A percentile compares a stretch with the other conserved stretches of the same genome.
These are phyloP conservation scores for Golubevia pallescens DNA, from an alignment of 1,284 basidiomycete genomes.

Conservation along the genomic window DNA sequence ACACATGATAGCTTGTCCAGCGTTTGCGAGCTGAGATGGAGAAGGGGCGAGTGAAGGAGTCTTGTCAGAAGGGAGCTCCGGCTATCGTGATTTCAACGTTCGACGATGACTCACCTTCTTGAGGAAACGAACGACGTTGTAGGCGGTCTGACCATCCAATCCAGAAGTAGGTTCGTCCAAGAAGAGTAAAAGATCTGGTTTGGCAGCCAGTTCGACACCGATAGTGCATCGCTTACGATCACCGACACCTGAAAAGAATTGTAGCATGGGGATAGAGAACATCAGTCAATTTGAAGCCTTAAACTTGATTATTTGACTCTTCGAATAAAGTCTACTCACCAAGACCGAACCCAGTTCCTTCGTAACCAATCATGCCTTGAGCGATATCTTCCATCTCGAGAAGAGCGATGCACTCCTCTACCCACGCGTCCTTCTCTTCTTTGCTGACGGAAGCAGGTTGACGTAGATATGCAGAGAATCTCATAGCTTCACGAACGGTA, in stretches of 20 bases:
- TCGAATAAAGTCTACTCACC: too few species aligned
- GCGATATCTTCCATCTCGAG: conserved; percentile 47
- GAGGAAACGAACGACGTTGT: conserved; percentile 32
- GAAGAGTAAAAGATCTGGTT: conserved; percentile 32
- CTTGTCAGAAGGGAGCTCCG: too few species aligned
- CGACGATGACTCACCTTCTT: conserved; percentile 15
- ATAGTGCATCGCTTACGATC: conserved; percentile 6
- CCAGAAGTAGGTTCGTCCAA: conserved; percentile 39
- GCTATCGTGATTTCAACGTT: too few species aligned
- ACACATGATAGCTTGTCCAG: conserved; percentile 35
- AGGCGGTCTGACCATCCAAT: conserved; percentile 28
- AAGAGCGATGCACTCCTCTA: conserved; percentile 56
- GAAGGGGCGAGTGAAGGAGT: too few species aligned
- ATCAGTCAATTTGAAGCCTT: too few species aligned
- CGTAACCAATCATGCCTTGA: conserved; percentile 49
- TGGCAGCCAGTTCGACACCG: conserved; percentile 32
- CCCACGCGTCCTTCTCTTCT: conserved; percentile 51
- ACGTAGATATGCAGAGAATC: conserved; percentile 54
- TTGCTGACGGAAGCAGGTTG: conserved; percentile 31
- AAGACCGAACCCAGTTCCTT: conserved; percentile 30
- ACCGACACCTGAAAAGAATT: background rate
- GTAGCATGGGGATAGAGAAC: too few species aligned
- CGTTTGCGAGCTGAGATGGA: conserved; percentile 12
- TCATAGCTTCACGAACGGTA: conserved; percentile 51
- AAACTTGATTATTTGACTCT: too few species aligned